A percentile compares a stretch with the other conserved stretches of the same genome.
Conservation (phyloP, 176 grass and related monocot genomes). For the Urochloa ruziziensis region DNA sequence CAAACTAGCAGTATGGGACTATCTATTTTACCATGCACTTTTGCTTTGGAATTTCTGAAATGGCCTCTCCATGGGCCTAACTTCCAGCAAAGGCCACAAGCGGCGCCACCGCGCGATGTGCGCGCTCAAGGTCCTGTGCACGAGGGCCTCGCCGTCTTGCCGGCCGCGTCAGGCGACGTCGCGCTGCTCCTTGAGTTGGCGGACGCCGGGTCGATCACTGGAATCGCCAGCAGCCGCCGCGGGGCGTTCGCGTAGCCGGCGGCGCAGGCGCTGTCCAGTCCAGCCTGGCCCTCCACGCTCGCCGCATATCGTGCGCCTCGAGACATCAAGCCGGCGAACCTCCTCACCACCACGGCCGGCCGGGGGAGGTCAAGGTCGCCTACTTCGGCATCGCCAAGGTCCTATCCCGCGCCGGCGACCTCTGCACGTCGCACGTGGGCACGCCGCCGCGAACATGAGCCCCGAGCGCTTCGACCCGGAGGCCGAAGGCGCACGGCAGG, state of each 20-base stretch:
- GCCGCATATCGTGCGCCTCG: slow-evolving; percentile 42
- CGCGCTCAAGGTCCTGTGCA: no score
- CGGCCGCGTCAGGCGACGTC: not conserved
- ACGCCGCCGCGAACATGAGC: slow-evolving; percentile 60
- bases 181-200: slow-evolving; percentile 53
- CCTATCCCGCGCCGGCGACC: slow-evolving; percentile 34
- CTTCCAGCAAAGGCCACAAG: no score
- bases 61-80: no score
- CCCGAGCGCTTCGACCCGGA: slow-evolving; percentile 64
- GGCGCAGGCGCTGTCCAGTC: slow-evolving; percentile 35
- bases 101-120: no score
- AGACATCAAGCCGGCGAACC: slow-evolving; percentile 51
- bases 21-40: no score
- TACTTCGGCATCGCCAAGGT: slow-evolving; percentile 56
- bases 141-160: slow-evolving; percentile 48
- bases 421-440: slow-evolving; percentile 38
- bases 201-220: slow-evolving; percentile 48
- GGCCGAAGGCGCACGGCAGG: slow-evolving; percentile 34
- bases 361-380: slow-evolving; percentile 54
- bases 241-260: slow-evolving; percentile 45
- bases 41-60: no score
- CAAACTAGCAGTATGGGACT: no score
- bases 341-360: slow-evolving; percentile 26
- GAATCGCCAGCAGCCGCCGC: not conserved
- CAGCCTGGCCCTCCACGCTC: slow-evolving; percentile 50